Evolutionary conservation across 2,329 filamentous ascomycete genomes (phyloP).

Genomic region (Colletotrichum australisinense): DNA sequence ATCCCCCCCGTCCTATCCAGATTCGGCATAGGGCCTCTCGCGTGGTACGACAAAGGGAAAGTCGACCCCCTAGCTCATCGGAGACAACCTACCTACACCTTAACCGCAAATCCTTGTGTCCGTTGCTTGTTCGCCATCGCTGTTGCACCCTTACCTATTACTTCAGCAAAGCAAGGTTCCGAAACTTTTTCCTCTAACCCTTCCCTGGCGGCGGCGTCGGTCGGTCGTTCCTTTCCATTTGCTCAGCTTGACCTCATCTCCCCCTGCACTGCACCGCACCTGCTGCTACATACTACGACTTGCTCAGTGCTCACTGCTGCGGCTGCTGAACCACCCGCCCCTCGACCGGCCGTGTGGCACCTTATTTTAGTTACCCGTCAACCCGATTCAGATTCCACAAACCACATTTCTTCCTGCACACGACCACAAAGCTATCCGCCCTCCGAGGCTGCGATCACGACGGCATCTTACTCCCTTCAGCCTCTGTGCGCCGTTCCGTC

Average conservation of each 20-base stretch:
- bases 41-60: conserved; percentile 11
- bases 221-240: background rate
- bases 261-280: background rate
- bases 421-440: conserved; percentile 29
- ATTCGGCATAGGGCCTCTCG: conserved; percentile 12
- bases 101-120: background rate
- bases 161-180: conserved; percentile 35
- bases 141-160: conserved; percentile 6
- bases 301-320: background rate
- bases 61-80: conserved; percentile 8
- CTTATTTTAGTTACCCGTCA: conserved; percentile 36
- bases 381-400: conserved; percentile 33
- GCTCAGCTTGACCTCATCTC: conserved; percentile 12
- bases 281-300: background rate
- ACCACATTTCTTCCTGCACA: conserved; percentile 25
- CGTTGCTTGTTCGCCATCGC: conserved; percentile 6
- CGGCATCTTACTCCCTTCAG: conserved; percentile 10
- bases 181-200: conserved; percentile 16
- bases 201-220: background rate
- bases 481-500: conserved; percentile 19
- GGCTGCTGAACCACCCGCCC: conserved; percentile 6
- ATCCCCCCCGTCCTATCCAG: conserved; percentile 4
- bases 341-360: conserved; percentile 34
- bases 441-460: conserved; percentile 31
- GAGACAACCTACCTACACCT: conserved; percentile 4